Evolutionary conservation across 2,329 filamentous ascomycete species (phyloP), one percentile per base, ranked within the genome.

Genomic region (Pyricularia sp.): DNA sequence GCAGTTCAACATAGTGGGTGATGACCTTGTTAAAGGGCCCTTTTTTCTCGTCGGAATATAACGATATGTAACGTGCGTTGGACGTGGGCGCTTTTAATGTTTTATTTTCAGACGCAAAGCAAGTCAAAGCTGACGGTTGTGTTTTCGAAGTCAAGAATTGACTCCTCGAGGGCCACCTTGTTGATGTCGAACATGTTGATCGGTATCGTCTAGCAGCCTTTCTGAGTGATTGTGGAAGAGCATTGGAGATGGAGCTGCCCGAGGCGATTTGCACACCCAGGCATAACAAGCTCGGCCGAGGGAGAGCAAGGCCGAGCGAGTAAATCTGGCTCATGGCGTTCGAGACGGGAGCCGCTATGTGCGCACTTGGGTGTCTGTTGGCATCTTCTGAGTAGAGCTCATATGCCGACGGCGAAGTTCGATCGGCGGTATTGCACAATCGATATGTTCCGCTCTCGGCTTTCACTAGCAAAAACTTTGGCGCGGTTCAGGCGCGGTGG

Each of bases 1-100:
- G 88, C n/a, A 90, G 77, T 67, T 88, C 80, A 69, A 84, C 81
- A 74, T 88, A 90, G 71, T 83, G 77, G n/a, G 79, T 83, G 70
- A 86, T 78, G 67, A 83, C 73, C 12, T 12, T 31, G 17, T 10
- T 64, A 26, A 63, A 68, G 11, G 23, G 3, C 28, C 25, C 25
- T 2, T 17, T 28, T 3, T 20, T 28, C 59, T 63, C 25, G 12
- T 63, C 26, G 25, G 59, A 63, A 28, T 63, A 63, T 28, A 63
- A 28, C 20, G 59, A 63, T 63, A 63, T 63, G 59, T 63, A 63
- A 30, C 59, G 59, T 12, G 59, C 59, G 59, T 28, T 63, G 14
- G 26, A 30, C 5, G 58, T 61, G 23, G 25, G 12, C 59, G 25
- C 28, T 28, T 26, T 26, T 20, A 20, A 63, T 30, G 23, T 23